A percentile compares a stretch with the other conserved stretches of the same genome.
Conservation (phyloP, 2,329 filamentous ascomycete species). For the Graphilbum sp. region DNA sequence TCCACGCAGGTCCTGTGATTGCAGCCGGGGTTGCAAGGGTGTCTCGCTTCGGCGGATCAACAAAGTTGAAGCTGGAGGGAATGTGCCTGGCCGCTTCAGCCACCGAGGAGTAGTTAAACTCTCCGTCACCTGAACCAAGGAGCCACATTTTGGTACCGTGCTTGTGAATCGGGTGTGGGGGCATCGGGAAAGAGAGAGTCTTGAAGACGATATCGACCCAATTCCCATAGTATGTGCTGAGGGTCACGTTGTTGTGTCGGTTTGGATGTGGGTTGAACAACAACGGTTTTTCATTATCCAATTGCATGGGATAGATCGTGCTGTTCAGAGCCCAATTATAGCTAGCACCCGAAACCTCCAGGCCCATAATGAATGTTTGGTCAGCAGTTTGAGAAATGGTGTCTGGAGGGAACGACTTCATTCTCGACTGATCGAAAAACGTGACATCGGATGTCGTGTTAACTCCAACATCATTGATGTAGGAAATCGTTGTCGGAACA, state of each 20-base stretch:
- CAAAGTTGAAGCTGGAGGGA: constrained; percentile 38
- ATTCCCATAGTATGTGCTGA: constrained; percentile 26
- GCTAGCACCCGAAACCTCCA: constrained; percentile 23
- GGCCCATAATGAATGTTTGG: constrained; percentile 25
- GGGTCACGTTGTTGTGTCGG: constrained; percentile 26
- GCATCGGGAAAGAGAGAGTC: constrained; percentile 26
- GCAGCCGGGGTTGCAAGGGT: constrained; percentile 23
- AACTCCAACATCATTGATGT: constrained; percentile 30
- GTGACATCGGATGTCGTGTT: constrained; percentile 22
- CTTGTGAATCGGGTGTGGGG: constrained; percentile 46
- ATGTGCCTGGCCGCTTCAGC: constrained; percentile 30
- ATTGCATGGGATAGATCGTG: constrained; percentile 21
- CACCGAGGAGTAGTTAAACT: constrained; percentile 35
- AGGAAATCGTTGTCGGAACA: too few species aligned
- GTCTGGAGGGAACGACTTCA: constrained; percentile 30
- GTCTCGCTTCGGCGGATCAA: constrained; percentile 37
- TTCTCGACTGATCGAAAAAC: constrained; percentile 25
- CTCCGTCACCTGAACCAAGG: constrained; percentile 33
- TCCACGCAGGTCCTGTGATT: constrained; percentile 21
- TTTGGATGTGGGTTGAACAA: constrained; percentile 25
- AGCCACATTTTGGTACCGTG: constrained; percentile 44
- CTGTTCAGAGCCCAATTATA: constrained; percentile 38
- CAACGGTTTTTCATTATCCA: constrained; percentile 23
- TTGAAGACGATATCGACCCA: constrained; percentile 42
- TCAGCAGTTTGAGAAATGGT: constrained; percentile 25